Evolutionary conservation across 768 basidiomycete genomes (phyloP).

Genomic region (Mycena kentingensis): DNA sequence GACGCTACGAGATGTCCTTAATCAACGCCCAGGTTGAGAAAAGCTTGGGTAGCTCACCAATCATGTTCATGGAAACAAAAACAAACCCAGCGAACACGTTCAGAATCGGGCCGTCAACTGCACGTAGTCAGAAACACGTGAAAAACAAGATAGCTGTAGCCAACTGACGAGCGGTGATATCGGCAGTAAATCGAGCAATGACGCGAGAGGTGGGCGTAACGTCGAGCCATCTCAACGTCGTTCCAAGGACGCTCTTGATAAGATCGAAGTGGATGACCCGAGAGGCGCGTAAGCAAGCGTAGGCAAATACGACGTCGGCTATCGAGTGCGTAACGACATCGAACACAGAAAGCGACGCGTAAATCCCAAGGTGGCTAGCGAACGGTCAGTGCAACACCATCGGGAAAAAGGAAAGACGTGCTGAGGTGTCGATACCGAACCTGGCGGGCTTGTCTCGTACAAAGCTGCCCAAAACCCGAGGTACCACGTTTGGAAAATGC

Average conservation of each 20-base stretch:
- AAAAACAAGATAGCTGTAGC: neutral
- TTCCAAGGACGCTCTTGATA: conserved; percentile 36
- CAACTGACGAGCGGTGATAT: conserved; percentile 36
- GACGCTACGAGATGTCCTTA: conserved; percentile 25
- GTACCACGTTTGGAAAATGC: conserved; percentile 26
- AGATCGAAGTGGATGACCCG: conserved; percentile 12
- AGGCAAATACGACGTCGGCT: conserved; percentile 17
- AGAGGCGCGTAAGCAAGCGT: conserved; percentile 22
- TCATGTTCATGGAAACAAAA: neutral
- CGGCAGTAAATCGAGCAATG: conserved; percentile 51
- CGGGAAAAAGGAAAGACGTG: conserved; percentile 24
- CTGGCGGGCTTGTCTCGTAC: conserved; percentile 24
- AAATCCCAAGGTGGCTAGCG: conserved; percentile 14
- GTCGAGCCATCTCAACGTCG: conserved; percentile 43
- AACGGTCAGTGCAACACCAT: neutral
- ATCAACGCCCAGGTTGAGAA: neutral
- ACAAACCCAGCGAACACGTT: conserved; percentile 18
- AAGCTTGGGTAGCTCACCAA: conserved; percentile 30
- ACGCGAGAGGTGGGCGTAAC: conserved; percentile 34
- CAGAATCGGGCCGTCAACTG: conserved; percentile 21
- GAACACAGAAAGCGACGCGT: conserved; percentile 1
- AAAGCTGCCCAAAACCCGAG: conserved; percentile 28
- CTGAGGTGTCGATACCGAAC: conserved; percentile 19
- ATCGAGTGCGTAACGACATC: conserved; percentile 5
- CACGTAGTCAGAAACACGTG: neutral